phyloP scores from a whole-genome alignment of 2,329 filamentous ascomycete species.

The Magnaporthiopsis incrustans region DNA sequence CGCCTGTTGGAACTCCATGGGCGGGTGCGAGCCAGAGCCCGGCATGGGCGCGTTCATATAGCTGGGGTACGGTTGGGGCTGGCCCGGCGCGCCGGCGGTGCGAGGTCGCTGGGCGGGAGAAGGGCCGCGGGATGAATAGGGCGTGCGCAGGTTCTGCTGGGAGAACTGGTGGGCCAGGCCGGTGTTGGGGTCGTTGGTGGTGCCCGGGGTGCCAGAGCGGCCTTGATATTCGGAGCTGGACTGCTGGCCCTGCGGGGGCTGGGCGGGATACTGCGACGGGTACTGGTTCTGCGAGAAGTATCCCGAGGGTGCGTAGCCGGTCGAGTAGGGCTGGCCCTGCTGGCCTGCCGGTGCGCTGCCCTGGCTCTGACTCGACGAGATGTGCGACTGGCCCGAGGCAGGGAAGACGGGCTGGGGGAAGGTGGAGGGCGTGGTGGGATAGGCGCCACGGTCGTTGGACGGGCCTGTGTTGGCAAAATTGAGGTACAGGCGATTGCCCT shows the following conservation, averaged over 20 bases:
- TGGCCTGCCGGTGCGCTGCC: constrained; percentile 31
- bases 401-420: constrained; percentile 83
- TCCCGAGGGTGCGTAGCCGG: constrained; percentile 34
- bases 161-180: constrained; percentile 94
- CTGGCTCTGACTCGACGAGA: constrained; percentile 24
- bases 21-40: constrained; percentile 41
- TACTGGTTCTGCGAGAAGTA: constrained; percentile 54
- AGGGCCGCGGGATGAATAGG: constrained; percentile 59
- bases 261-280: constrained; percentile 22
- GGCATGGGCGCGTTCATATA: constrained; percentile 66
- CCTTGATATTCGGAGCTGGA: constrained; percentile 37
- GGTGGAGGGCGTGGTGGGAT: constrained; percentile 86
- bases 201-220: constrained; percentile 49
- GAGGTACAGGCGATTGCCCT: constrained; percentile 56
- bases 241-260: constrained; percentile 33
- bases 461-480: constrained; percentile 47
- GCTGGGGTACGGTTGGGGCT: constrained; percentile 53
- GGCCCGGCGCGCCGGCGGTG: constrained; percentile 65
- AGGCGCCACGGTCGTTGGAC: constrained; percentile 58
- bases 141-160: constrained; percentile 81
- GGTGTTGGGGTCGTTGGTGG: constrained; percentile 75
- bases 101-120: constrained; percentile 71
- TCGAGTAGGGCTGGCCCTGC: constrained; percentile 37
- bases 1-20: constrained; percentile 66
- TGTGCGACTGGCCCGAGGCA: constrained; percentile 31